Percentiles rank a stretch among this genome's conserved stretches.
phyloP scores from a whole-genome alignment of 139 green algal genomes.

The Parachlorella kessleri region DNA sequence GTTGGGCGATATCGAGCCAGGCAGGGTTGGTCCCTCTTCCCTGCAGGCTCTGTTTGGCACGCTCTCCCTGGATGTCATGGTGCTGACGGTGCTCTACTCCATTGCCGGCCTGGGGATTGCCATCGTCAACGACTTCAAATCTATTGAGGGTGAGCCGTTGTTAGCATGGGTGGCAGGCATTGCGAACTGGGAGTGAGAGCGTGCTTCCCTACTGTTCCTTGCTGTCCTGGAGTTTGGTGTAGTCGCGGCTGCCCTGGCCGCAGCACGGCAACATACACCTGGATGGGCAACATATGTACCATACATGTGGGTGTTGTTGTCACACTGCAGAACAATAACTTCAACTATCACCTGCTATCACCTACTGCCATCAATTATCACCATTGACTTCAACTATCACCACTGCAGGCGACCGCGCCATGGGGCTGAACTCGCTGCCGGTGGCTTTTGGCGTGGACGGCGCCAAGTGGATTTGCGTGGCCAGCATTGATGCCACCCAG shows the following conservation, averaged over 20 bases:
- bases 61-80: conserved; percentile 88
- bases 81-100: conserved; percentile 98
- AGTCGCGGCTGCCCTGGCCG: too few species aligned
- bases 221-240: neutral
- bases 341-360: neutral
- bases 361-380: too few species aligned
- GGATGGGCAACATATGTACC: too few species aligned
- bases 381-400: neutral
- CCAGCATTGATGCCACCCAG: conserved; percentile 90
- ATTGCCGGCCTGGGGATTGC: conserved; percentile 97
- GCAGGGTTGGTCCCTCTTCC: neutral
- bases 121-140: conserved; percentile 99
- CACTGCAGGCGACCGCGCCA: conserved; percentile 55
- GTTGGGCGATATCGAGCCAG: too few species aligned
- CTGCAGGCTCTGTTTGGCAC: conserved; percentile 93
- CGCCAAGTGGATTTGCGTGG: conserved; percentile 98
- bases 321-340: neutral
- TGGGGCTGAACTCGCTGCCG: conserved; percentile 92
- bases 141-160: conserved; percentile 90
- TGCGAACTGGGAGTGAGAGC: too few species aligned
- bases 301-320: neutral
- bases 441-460: conserved; percentile 97
- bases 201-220: neutral
- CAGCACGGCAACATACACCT: too few species aligned
- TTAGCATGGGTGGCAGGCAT: neutral